Evolutionary conservation across 2,329 filamentous ascomycete species (phyloP).

Genomic region (Aureobasidium musti): DNA sequence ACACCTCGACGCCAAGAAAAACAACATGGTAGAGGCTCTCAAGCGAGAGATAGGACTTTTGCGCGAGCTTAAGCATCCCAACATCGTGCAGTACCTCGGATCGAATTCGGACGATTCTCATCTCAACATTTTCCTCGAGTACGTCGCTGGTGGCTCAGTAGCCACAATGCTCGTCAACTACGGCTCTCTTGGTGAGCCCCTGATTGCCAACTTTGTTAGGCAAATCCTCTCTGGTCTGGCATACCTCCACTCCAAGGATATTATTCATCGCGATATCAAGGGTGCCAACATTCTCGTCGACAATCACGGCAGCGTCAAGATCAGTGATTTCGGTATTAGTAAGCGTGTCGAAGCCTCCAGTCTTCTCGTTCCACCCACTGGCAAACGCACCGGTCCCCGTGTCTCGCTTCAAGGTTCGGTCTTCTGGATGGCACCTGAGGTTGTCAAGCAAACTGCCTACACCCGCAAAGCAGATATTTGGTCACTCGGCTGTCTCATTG

Average conservation of each 20-base stretch:
- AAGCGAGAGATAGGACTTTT: conserved; percentile 95
- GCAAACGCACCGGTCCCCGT: conserved; percentile 61
- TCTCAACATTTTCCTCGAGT: conserved; percentile 99
- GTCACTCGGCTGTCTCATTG: conserved; percentile 93
- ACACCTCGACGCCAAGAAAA: conserved; percentile 85
- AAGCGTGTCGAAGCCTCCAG: conserved; percentile 90
- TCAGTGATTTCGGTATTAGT: conserved; percentile 97
- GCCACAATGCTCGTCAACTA: conserved; percentile 99
- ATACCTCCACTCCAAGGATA: conserved; percentile 90
- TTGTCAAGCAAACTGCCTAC: conserved; percentile 96
- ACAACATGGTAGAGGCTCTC: conserved; percentile 95
- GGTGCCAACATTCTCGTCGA: conserved; percentile 98
- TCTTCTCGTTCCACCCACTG: conserved; percentile 33
- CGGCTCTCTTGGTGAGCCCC: conserved; percentile 86
- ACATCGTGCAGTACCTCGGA: conserved; percentile 97
- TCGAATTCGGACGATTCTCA: conserved; percentile 88
- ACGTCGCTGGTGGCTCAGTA: conserved; percentile 94
- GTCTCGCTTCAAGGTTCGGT: conserved; percentile 91
- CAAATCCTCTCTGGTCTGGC: conserved; percentile 92
- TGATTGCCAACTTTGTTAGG: conserved; percentile 94
- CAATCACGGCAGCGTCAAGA: conserved; percentile 98
- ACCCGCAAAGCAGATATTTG: conserved; percentile 99
- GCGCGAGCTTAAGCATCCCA: conserved; percentile 89
- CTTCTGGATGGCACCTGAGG: conserved; percentile 99
- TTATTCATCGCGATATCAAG: conserved; percentile 99